Base-by-base conservation (phyloP, 805 yeast species). In the Myxozyma mucilagina region DNA sequence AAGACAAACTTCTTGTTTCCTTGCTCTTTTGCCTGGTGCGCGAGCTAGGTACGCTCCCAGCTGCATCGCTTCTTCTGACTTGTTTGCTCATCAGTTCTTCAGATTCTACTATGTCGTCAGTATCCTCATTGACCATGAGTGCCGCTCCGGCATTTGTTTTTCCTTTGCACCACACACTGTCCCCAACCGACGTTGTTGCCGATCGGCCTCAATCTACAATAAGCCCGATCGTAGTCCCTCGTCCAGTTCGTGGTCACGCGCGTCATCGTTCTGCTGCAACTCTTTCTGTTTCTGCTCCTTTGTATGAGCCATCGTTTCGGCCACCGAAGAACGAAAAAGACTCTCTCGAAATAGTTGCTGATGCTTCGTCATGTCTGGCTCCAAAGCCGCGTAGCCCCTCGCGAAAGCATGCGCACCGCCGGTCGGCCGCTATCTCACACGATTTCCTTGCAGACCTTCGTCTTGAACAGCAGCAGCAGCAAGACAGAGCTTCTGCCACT, bases 391-490 rank as follows among this genome's bases (percentile, higher is more conserved):
- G 61, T 38, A 60, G 61, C 35, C 61, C 58, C 4, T 16, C 47
- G 4, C 61, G 65, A 31, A 50, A 53, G 18, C 97, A 90, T 74
- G 82, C 89, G 48, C 97, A 90, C 70, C 83, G 89, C 69, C 77
- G 97, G 55, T 90, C 96, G 0, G 91, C 93, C 24, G 96, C 96
- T 0, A 86, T 90, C 6, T 87, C 94, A 8, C 94, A 94, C 3
- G 96, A 90, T 71, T 87, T 89, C 71, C 94, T 88, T 67, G 67
- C 60, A 47, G 69, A 67, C 41, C 51, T 53, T 6, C 53, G 55
- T 10, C 45, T 36, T 39, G 51, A 58, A 35, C 66, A 49, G 32
- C 41, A 41, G 41, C 35, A 35, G 43, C 47, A 55, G 41, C 53
- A 48, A 24, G 36, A 55, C 35, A 32, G 13, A 16, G 55, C 53